These are phyloP conservation scores for Aspergillus niger DNA, from an alignment of 2,329 filamentous ascomycete species.

Conservation along the genomic window DNA sequence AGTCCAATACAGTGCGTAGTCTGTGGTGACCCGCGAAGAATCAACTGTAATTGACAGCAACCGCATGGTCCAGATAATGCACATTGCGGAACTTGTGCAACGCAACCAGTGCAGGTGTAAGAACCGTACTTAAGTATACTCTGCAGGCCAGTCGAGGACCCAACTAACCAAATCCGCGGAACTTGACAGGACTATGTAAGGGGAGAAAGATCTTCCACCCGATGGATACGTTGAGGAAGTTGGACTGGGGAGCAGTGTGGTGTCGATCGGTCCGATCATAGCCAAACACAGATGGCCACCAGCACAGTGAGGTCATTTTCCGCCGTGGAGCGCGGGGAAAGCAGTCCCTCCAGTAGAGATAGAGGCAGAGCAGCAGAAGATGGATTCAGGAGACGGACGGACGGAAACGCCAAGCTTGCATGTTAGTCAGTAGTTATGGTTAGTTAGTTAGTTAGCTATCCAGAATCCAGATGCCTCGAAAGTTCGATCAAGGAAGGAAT, in stretches of 20 bases:
- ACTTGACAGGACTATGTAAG: background rate
- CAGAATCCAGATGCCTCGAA: background rate
- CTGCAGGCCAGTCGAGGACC: background rate
- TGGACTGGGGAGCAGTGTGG: conserved; percentile 50
- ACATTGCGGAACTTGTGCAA: background rate
- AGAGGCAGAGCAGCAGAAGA: background rate
- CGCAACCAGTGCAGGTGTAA: background rate
- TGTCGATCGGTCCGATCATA: background rate
- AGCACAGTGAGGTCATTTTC: conserved; percentile 30
- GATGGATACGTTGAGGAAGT: background rate
- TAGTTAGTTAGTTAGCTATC: background rate
- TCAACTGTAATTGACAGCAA: background rate
- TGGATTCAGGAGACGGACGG: conserved; percentile 2
- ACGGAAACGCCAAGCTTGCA: background rate
- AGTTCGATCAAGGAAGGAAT: background rate
- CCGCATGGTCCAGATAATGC: background rate
- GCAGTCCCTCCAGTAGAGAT: background rate
- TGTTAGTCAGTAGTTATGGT: no score
- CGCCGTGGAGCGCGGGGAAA: conserved; percentile 18
- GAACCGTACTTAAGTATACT: background rate
- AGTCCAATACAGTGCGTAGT: background rate
- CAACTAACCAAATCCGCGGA: background rate
- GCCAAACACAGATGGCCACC: background rate
- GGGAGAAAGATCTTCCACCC: background rate
- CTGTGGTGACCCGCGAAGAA: background rate